Evolutionary conservation across 2,329 filamentous ascomycete genomes (phyloP), one percentile per base, ranked within the genome.

Genomic region (Tolypocladium ophioglossoides): DNA sequence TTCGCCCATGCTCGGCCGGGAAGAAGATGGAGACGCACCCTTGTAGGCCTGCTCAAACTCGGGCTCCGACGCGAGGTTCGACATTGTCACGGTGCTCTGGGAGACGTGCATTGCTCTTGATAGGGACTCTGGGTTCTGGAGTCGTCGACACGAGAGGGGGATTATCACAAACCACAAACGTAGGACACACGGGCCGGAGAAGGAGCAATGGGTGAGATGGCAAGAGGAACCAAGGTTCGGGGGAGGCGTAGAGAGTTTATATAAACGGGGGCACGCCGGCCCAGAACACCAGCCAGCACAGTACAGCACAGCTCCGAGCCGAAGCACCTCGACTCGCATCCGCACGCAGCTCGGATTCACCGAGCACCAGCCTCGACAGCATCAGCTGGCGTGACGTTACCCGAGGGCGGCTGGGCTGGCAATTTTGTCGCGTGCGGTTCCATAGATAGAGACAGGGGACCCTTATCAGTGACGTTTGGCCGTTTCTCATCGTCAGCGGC

Each of bases 41-140:
- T 91, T 89, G 84, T 95, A 95, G 68, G 92, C 92, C 83, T 97
- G 92, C 84, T 96, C 85, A 78, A 97, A 97, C 79, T 99, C 92
- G 68, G 94, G 92, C 83, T 97, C 92, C 60, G 78, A 76, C 52
- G 89, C 84, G 67, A 94, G 80, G 78, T 94, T 86, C 63, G 91
- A 88, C 89, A 95, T 94, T 62, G 62, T 78, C 57, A 57, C 57
- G 55, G 44, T 58, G 61, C 54, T 60, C 59, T 61, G 50, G 54
- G 30, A 11, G 51, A 50, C 38, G 48, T 44, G 22, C 20, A 24
- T 44, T 22, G 22, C n/a, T 46, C 6, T 30, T 30, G n/a, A 18
- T 46, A 18, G 40, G 5, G 14, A 16, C 24, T 30, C 22, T 30
- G 14, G 22, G 40, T 22, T 44, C 40, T 24, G n/a, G n/a, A n/a